Evolutionary conservation across 164 flowering plant species (phyloP).

Genomic region (Kingdonia uniflora): DNA sequence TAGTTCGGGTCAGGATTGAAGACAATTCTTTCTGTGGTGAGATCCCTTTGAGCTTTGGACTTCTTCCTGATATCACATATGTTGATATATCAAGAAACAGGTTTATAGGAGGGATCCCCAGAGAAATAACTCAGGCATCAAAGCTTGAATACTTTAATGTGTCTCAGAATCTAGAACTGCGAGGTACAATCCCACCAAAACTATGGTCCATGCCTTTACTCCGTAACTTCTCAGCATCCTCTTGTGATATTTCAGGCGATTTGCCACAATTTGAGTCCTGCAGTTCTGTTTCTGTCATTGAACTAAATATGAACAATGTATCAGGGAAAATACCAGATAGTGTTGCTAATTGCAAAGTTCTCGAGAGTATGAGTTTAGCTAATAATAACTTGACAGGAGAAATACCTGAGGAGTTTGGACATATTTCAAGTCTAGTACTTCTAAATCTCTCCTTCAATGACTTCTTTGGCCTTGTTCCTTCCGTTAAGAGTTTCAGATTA

Average conservation of each 20-base stretch:
- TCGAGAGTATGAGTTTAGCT: slow-evolving; percentile 37
- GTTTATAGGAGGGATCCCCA: slow-evolving; percentile 63
- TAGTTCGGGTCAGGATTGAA: slow-evolving; percentile 69
- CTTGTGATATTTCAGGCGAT: slow-evolving; percentile 54
- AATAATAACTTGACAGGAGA: slow-evolving; percentile 42
- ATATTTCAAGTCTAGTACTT: slow-evolving; percentile 38
- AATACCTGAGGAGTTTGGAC: slow-evolving; percentile 48
- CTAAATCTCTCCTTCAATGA: slow-evolving; percentile 75
- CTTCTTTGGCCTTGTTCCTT: slow-evolving; percentile 66
- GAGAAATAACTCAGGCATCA: slow-evolving; percentile 39
- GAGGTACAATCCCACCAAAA: slow-evolving; percentile 48
- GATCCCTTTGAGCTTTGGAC: slow-evolving; percentile 45
- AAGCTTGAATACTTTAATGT: slow-evolving; percentile 68
- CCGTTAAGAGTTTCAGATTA: slow-evolving; percentile 24
- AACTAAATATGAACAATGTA: slow-evolving; percentile 41
- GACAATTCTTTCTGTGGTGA: slow-evolving; percentile 75
- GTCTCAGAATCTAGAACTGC: slow-evolving; percentile 50
- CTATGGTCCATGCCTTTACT: slow-evolving; percentile 54
- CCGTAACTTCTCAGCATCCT: slow-evolving; percentile 71
- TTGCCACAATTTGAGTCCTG: slow-evolving; percentile 57
- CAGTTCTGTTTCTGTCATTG: slow-evolving; percentile 43
- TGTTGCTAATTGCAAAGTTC: slow-evolving; percentile 38
- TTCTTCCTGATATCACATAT: slow-evolving; percentile 45
- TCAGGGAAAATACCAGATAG: slow-evolving; percentile 45
- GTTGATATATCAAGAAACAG: slow-evolving; percentile 70